Evolutionary conservation across 768 basidiomycete species (phyloP).

Genomic region (Lyophyllum semitale): DNA sequence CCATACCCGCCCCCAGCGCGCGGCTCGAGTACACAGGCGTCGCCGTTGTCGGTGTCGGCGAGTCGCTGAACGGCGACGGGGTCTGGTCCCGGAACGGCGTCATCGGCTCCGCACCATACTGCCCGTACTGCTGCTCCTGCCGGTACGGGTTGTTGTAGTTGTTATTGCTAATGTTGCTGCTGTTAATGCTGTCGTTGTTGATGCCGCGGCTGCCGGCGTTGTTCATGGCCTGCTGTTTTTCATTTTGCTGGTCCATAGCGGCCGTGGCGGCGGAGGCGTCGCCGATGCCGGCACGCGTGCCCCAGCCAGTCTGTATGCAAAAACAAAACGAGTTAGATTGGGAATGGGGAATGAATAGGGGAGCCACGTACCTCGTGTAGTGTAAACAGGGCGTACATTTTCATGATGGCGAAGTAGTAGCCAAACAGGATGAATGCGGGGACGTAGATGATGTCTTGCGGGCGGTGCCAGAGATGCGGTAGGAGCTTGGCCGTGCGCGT

Average conservation of each 20-base stretch:
- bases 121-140: conserved; percentile 18
- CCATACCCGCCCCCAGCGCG: conserved; percentile 13
- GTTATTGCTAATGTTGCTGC: conserved; percentile 9
- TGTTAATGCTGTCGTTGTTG: conserved; percentile 13
- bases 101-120: conserved; percentile 11
- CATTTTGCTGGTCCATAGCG: conserved; percentile 52
- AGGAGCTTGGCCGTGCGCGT: conserved; percentile 80
- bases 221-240: conserved; percentile 30
- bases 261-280: conserved; percentile 78
- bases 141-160: conserved; percentile 29
- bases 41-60: conserved; percentile 14
- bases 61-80: conserved; percentile 26
- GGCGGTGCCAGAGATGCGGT: conserved; percentile 79
- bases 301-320: conserved; percentile 78
- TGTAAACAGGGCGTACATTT: conserved; percentile 87
- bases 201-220: conserved; percentile 20
- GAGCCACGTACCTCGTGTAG: conserved; percentile 73
- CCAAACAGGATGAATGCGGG: conserved; percentile 89
- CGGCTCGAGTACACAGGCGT: conserved; percentile 24
- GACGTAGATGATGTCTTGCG: conserved; percentile 76
- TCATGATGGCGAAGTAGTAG: conserved; percentile 95
- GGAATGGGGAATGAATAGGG: not conserved
- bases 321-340: too few species aligned
- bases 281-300: conserved; percentile 92
- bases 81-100: conserved; percentile 31